phyloP scores from a whole-genome alignment of 371 early-diverging fungal genomes.

The Mucor lusitanicus region DNA sequence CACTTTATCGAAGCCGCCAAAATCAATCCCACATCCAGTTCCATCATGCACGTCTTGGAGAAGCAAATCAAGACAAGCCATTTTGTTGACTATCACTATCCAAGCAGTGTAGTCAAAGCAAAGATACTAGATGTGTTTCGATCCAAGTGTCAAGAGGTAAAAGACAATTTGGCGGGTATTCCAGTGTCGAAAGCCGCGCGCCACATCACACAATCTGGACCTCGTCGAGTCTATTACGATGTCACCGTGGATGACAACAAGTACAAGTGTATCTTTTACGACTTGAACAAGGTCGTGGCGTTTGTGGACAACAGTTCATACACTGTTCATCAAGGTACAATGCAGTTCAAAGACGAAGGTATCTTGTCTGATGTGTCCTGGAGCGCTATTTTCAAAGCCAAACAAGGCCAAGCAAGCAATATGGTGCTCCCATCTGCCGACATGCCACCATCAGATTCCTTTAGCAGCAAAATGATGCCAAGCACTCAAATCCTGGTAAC shows the following conservation, averaged over 20 bases:
- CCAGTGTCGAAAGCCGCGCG: neutral
- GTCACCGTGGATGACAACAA: neutral
- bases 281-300: neutral
- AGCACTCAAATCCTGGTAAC: neutral
- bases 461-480: neutral
- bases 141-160: neutral
- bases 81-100: neutral
- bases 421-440: neutral
- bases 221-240: neutral
- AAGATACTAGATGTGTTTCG: neutral
- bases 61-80: neutral
- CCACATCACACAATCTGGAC: neutral
- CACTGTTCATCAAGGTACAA: neutral
- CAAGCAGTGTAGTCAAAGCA: neutral
- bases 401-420: neutral
- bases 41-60: neutral
- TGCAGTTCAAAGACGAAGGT: neutral
- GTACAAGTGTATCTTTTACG: neutral
- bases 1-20: neutral
- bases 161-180: neutral
- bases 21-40: neutral
- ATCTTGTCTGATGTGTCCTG: neutral
- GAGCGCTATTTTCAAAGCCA: neutral
- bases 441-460: neutral
- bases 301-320: neutral